Percentiles rank a stretch among this genome's conserved stretches.
Evolutionary conservation across 208 protist species (phyloP).

Genomic region (Wallacemonas sp.): DNA sequence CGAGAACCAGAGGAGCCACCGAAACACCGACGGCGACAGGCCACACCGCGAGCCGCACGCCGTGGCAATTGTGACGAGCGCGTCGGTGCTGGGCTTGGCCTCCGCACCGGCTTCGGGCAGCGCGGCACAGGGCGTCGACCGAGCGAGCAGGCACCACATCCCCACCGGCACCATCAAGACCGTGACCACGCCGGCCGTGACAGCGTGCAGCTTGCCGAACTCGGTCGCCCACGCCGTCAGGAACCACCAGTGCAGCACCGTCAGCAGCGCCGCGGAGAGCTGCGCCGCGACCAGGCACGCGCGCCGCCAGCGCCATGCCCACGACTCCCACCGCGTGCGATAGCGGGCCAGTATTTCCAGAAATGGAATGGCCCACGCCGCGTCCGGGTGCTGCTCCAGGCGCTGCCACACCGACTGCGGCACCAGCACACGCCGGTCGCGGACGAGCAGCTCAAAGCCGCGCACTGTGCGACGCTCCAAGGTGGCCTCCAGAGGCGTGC

Average conservation of each 20-base stretch:
- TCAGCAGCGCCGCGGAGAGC: constrained; percentile 17
- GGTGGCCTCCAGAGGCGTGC: constrained; percentile 32
- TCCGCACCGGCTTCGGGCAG: not conserved
- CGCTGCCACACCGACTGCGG: constrained; percentile 27
- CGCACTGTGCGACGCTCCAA: constrained; percentile 23
- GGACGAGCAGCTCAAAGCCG: constrained; percentile 31
- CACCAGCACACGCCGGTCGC: constrained; percentile 28
- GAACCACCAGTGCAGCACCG: constrained; percentile 14
- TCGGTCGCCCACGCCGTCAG: not conserved
- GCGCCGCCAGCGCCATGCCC: constrained; percentile 41
- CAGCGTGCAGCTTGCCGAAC: not conserved
- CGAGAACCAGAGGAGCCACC: constrained; percentile 9
- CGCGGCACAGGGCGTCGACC: not conserved
- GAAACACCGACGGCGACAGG: constrained; percentile 2
- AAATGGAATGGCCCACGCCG: constrained; percentile 27
- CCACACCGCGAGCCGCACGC: not conserved
- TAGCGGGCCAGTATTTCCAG: constrained; percentile 33
- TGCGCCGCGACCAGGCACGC: constrained; percentile 22
- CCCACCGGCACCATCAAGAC: constrained; percentile 16
- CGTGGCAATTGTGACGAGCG: not conserved
- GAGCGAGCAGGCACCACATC: constrained; percentile 14
- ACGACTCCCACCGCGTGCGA: constrained; percentile 34
- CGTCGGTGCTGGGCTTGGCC: not conserved
- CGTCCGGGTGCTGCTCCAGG: constrained; percentile 30
- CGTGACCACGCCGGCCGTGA: not conserved